Conservation (phyloP, 1,139 yeast species). For the Pichia sp. region DNA sequence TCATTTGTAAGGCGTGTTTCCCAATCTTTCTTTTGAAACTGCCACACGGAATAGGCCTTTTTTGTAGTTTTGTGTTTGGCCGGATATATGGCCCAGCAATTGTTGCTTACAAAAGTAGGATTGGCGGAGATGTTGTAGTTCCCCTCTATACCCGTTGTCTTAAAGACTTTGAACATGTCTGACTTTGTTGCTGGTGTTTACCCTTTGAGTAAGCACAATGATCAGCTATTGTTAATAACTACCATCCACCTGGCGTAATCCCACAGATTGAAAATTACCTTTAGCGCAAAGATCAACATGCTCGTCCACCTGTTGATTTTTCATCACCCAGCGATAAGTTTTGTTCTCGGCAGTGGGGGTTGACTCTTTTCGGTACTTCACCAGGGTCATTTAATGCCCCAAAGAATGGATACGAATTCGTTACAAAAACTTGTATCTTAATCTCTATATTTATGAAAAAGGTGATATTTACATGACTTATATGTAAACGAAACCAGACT, state of each 20-base stretch:
- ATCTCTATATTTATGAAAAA: too few relatives aligned
- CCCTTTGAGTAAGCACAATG: background rate
- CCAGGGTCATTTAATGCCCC: too few relatives aligned
- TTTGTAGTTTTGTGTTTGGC: slow-evolving; percentile 66
- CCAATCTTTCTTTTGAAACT: slow-evolving; percentile 77
- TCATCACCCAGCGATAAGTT: background rate
- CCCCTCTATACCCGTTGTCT: slow-evolving; percentile 60
- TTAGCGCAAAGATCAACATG: background rate
- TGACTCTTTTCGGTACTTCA: too few relatives aligned
- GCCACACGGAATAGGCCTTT: slow-evolving; percentile 70
- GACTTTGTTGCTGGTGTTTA: background rate
- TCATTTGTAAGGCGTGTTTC: slow-evolving; percentile 52
- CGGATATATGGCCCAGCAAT: slow-evolving; percentile 83
- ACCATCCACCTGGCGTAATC: background rate
- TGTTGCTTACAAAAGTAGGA: slow-evolving; percentile 62
- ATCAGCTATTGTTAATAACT: background rate
- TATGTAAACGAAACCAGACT: too few relatives aligned
- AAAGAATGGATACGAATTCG: too few relatives aligned
- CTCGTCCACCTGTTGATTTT: background rate
- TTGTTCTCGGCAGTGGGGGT: too few relatives aligned
- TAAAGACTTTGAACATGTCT: slow-evolving; percentile 34
- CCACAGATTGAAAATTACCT: background rate
- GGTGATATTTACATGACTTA: too few relatives aligned
- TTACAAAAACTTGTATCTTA: too few relatives aligned
- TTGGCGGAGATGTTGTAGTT: slow-evolving; percentile 69